Base-by-base conservation (phyloP, 108 stramenopile genomes). In the Fistulifera solaris region DNA sequence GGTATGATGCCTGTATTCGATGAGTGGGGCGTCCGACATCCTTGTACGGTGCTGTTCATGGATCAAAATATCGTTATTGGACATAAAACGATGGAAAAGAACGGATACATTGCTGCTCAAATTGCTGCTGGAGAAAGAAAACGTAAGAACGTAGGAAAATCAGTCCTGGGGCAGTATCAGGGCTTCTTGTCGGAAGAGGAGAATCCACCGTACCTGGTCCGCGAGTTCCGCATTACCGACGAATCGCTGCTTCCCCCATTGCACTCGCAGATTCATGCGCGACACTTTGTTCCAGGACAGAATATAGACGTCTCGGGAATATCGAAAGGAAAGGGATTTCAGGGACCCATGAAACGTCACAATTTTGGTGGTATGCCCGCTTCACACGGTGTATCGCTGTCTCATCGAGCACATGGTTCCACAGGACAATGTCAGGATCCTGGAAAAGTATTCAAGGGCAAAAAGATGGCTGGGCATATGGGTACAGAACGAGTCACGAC, bases 401-500 rank as follows among this genome's bases (percentile, higher is more conserved):
- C 87, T 38, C 99, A 98, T 75, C 92, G 99, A 38, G 74, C 80
- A 16, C 71, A 77, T 24, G 94, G 96, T 24, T 81, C 83, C 24
- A 93, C 85, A 38, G 89, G 88, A 18, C 68, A 70, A 58, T 95
- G 92, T 71, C 90, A 93, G 59, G 93, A 92, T 67, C 95, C 95
- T 3, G 96, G 99, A 28, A 72, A 83, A 40, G 99, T 99, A 1
- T 97, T 93, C 63, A 98, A 98, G 73, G 97, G 74, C 18, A 97
- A 97, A 83, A 99, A 99, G 63, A 98, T 99, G 99, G 78, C 99
- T 1, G 99, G 99, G 7, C 77, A 89, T 8, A 97, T 98, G 96
- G 99, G 99, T 7, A 61, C 57, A 17, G 77, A 87, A 10, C 63
- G 78, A 5, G 79, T 80, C 1, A 97, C 99, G 7, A 76, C 82